A percentile compares a stretch with the other conserved stretches of the same genome.
Evolutionary conservation across 495 filamentous ascomycete genomes (phyloP).

Genomic region (Aspergillus nidulans): DNA sequence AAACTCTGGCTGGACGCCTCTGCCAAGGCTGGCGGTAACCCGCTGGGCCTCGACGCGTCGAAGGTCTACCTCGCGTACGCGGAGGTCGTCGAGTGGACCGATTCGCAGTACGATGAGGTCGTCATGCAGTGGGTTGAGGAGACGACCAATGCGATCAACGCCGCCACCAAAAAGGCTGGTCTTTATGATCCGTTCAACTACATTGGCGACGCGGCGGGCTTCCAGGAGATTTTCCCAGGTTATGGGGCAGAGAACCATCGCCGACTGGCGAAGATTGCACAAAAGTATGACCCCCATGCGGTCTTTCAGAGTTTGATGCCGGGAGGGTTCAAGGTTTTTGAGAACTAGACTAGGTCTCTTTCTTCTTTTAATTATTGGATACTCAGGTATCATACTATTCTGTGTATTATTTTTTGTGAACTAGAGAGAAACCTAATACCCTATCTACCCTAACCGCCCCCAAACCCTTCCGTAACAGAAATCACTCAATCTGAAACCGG

Average conservation of each 20-base stretch:
- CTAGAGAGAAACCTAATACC: no score
- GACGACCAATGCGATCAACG: slow-evolving; percentile 33
- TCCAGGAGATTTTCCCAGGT: slow-evolving; percentile 31
- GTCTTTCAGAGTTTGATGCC: slow-evolving; percentile 32
- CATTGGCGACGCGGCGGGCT: slow-evolving; percentile 30
- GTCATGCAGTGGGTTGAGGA: slow-evolving; percentile 31
- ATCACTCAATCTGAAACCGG: neutral
- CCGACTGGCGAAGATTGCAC: slow-evolving; percentile 23
- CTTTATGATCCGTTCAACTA: slow-evolving; percentile 33
- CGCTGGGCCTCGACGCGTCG: slow-evolving; percentile 36
- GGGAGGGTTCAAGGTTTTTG: slow-evolving; percentile 30
- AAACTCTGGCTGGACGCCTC: slow-evolving; percentile 33
- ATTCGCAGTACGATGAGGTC: slow-evolving; percentile 26
- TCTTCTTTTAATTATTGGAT: no score
- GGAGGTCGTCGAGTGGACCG: slow-evolving; percentile 38
- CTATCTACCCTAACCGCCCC: neutral
- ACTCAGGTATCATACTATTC: neutral
- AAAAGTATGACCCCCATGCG: slow-evolving; percentile 27
- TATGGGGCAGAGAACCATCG: slow-evolving; percentile 29
- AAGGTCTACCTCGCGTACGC: slow-evolving; percentile 36
- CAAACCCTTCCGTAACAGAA: neutral
- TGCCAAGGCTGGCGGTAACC: slow-evolving; percentile 32
- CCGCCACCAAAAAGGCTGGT: slow-evolving; percentile 28
- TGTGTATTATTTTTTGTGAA: neutral
- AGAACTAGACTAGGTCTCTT: neutral